These are phyloP conservation scores for Dimargaris verticillata DNA, from an alignment of 192 early-diverging fungal genomes.

Conservation along the genomic window DNA sequence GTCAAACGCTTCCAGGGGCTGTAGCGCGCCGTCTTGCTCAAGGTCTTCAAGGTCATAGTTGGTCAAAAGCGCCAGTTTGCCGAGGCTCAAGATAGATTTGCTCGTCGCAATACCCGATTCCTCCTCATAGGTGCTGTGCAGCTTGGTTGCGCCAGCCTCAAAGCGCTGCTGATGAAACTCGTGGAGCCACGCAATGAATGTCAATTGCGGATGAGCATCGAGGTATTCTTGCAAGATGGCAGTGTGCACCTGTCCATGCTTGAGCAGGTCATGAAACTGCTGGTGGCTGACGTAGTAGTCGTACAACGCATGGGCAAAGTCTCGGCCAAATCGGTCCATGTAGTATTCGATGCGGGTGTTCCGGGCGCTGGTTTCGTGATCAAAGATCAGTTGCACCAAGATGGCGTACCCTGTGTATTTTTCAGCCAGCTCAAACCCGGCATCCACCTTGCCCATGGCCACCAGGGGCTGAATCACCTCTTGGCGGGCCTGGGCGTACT, in stretches of 20 bases:
- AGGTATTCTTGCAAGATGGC: constrained; percentile 1
- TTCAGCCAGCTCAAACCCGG: constrained; percentile 24
- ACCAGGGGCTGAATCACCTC: constrained; percentile 23
- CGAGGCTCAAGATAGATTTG: not conserved
- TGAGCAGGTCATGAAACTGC: not conserved
- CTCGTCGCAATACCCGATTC: not conserved
- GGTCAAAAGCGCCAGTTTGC: constrained; percentile 2
- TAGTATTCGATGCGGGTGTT: constrained; percentile 14
- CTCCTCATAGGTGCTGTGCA: not conserved
- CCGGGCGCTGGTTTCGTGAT: constrained; percentile 11
- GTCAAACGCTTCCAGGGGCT: not conserved
- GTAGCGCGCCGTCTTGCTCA: not conserved
- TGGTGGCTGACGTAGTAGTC: constrained; percentile 17
- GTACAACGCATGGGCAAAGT: constrained; percentile 21
- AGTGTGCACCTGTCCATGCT: not conserved
- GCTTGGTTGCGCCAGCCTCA: not conserved
- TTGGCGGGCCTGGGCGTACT: constrained; percentile 18
- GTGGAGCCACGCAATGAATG: not conserved
- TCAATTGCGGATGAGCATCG: not conserved
- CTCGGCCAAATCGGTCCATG: constrained; percentile 15
- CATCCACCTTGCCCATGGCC: constrained; percentile 17
- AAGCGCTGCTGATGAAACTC: not conserved
- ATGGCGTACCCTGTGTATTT: constrained; percentile 22
- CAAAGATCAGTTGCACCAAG: constrained; percentile 21
- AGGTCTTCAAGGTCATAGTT: not conserved